Base-by-base conservation (phyloP, 2,329 filamentous ascomycete genomes). In the Stemphylium lycopersici region DNA sequence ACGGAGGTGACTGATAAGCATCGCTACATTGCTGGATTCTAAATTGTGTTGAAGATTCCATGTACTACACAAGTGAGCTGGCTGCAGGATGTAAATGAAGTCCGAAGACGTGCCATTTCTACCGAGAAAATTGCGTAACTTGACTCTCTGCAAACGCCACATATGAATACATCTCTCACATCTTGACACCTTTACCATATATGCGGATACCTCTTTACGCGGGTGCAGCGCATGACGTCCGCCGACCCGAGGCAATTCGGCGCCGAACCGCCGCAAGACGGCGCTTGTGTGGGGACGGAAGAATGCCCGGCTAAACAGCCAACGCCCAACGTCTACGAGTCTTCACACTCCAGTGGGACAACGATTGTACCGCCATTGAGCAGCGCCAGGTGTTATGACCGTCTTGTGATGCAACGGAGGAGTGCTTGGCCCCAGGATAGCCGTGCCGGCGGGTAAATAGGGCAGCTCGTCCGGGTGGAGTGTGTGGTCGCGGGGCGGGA, bases 1-100 rank as follows among this genome's bases (percentile, higher is more conserved):
- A 72, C 80, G 56, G 80, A 82, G 65, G 81, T 83, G 59, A 88
- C 85, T 42, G 76, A 79, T 36, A 73, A 81, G 48, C 86, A 88
- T 76, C 72, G 77, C 53, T 86, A 85, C 74, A 77, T 81, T 44
- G 75, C 61, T 43, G 71, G 70, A 3, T 71, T 73, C 34, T 73
- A 48, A 61, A 42, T 1, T 12, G 3, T 6, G 41, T 18, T 34
- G 5, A 12, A 40, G 26, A 22, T 33, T 13, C 2, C 6, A 11
- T 45, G 31, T 26, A 29, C 13, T 29, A 40, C 22, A 24, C 6
- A 6, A 24, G 22, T 24, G 22, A 6, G 22, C 22, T 24, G 22
- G 22, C 22, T 24, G 6, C 22, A 22, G 22, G 22, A 24, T 24
- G 22, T 24, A 24, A 24, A 24, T 24, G 22, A 24, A 24, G 22